These are phyloP conservation scores for Spizellomyces sp. DNA, from an alignment of 192 early-diverging fungal genomes.

Conservation along the genomic window DNA sequence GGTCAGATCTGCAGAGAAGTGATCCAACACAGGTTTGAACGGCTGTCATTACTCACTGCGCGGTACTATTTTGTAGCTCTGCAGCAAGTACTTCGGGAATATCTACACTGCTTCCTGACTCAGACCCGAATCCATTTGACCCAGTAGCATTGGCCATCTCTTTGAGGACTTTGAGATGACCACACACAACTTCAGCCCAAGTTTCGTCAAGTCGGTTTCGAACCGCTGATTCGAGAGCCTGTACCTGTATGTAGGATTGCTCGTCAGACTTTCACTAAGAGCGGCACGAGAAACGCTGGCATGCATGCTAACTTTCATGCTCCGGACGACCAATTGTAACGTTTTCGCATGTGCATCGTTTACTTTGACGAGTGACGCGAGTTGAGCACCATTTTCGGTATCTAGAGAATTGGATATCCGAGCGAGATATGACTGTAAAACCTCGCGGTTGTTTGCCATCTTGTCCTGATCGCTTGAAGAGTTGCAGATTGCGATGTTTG, in stretches of 20 bases:
- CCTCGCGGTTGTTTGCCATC: too few relatives aligned
- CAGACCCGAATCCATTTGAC: not conserved
- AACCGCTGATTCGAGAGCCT: conserved; percentile 4
- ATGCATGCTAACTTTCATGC: conserved; percentile 4
- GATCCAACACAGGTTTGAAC: not conserved
- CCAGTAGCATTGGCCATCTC: not conserved
- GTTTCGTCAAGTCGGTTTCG: not conserved
- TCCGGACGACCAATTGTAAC: not conserved
- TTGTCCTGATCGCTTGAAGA: too few relatives aligned
- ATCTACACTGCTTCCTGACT: not conserved
- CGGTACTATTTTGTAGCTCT: conserved; percentile 28
- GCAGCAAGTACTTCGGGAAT: conserved; percentile 16
- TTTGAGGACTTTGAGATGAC: conserved; percentile 14
- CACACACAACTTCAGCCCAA: conserved; percentile 19
- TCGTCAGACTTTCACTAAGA: not conserved
- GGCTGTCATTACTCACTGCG: conserved; percentile 25
- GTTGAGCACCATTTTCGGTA: conserved; percentile 10
- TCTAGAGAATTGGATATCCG: conserved; percentile 8
- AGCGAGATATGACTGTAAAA: conserved; percentile 2
- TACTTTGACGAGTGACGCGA: conserved; percentile 11
- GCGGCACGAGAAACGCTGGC: not conserved
- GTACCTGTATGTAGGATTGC: not conserved
- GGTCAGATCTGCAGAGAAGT: too few relatives aligned
- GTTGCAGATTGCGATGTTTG: too few relatives aligned
- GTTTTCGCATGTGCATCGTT: conserved; percentile 6